Conservation (phyloP, 176 grass and related monocot species). For the Ensete glaucum region DNA sequence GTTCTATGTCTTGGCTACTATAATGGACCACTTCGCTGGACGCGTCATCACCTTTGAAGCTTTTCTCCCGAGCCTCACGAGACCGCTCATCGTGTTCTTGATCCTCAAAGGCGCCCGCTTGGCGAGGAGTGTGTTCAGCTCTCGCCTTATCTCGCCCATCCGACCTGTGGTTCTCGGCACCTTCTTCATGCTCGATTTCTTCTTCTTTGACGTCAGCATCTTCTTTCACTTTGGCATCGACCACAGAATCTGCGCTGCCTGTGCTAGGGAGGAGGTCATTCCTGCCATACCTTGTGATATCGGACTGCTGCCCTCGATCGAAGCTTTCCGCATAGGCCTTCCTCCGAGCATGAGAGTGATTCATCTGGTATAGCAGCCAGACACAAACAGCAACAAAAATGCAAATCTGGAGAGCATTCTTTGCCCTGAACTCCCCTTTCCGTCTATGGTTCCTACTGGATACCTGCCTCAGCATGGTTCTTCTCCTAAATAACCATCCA, state of each 20-base stretch:
- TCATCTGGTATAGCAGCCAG: constrained; percentile 95
- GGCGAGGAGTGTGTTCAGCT: constrained; percentile 31
- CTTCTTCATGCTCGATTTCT: constrained; percentile 55
- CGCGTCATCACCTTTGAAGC: constrained; percentile 51
- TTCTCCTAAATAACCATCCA: neutral
- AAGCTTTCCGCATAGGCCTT: constrained; percentile 33
- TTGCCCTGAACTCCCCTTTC: constrained; percentile 77
- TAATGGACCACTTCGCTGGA: constrained; percentile 10
- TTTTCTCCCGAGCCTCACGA: constrained; percentile 53
- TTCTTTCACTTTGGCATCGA: constrained; percentile 32
- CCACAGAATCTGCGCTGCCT: constrained; percentile 27
- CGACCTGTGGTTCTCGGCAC: constrained; percentile 23
- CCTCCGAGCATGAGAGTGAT: constrained; percentile 77
- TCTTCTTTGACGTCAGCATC: constrained; percentile 34
- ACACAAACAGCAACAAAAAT: constrained; percentile 55
- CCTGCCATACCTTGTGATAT: constrained; percentile 34
- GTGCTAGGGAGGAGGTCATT: constrained; percentile 39
- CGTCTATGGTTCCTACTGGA: constrained; percentile 84
- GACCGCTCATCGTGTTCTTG: constrained; percentile 50
- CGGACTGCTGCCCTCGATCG: constrained; percentile 30
- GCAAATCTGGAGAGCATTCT: constrained; percentile 74
- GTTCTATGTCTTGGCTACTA: neutral
- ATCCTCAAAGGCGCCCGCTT: constrained; percentile 42
- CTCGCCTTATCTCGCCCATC: too few relatives aligned
- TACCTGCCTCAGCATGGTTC: constrained; percentile 73